Evolutionary conservation across 441 rosid species (phyloP), one percentile per base, ranked within the genome.

Genomic region (Manihot esculenta): DNA sequence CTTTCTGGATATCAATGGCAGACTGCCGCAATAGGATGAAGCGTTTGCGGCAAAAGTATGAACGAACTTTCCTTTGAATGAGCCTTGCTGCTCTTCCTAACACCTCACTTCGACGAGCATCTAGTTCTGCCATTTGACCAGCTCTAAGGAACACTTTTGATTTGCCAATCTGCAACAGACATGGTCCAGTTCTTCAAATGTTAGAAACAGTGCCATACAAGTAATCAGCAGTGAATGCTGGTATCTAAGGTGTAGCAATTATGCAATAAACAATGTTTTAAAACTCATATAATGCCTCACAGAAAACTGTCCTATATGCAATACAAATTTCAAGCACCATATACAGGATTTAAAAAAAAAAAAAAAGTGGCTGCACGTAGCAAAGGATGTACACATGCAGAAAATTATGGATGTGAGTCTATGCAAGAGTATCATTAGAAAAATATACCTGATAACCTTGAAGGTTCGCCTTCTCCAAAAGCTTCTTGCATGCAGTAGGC

Each of bases 51-150:
- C 80, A 74, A 30, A 73, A 84, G 82, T 88, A 83, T 14, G 87
- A 60, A 38, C 79, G 88, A 74, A 79, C 80, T 86, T 87, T 91
- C 73, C 87, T 84, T 83, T 90, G 98, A 71, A 96, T 87, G 51
- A 81, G 76, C 78, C 79, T 73, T 27, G 98, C 99, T 13, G 97
- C 84, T 77, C 79, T 79, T 75, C 94, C 96, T 77, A 96, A 83
- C 54, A 89, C 89, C 82, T 88, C 89, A 61, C 72, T 82, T 71
- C 97, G 83, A 62, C 75, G 81, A 77, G 89, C 86, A 89, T 96
- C 97, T 65, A 96, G 81, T 78, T 96, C 99, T 76, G 99, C 99
- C 97, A 93, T 96, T 78, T 91, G 98, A 75, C 98, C 99, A 50
- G 99, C 97, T 79, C 99, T 87, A 48, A 96, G 93, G 78, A 96